These are phyloP conservation scores for Mycena maculata DNA, from an alignment of 768 basidiomycete genomes.

Conservation along the genomic window DNA sequence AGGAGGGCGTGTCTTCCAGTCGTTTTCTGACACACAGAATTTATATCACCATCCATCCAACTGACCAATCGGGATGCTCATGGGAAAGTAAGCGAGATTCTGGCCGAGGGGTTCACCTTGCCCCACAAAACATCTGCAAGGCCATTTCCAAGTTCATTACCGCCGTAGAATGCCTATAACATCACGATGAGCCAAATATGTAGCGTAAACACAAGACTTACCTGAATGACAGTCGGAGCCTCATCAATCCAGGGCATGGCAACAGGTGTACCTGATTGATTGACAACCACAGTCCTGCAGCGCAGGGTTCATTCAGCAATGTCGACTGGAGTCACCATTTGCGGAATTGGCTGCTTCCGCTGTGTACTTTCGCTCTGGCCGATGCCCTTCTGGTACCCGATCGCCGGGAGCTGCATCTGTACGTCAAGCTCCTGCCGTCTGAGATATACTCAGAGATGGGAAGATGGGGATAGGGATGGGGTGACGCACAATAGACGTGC, in stretches of 20 bases:
- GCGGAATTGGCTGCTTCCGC: too few relatives aligned
- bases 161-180: slow-evolving; percentile 65
- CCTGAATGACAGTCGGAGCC: slow-evolving; percentile 52
- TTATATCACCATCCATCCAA: not conserved
- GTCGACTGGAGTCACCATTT: too few relatives aligned
- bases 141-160: slow-evolving; percentile 67
- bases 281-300: too few relatives aligned
- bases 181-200: not conserved
- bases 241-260: slow-evolving; percentile 65
- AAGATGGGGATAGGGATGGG: too few relatives aligned
- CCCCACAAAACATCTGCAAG: slow-evolving; percentile 72
- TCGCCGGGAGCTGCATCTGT: too few relatives aligned
- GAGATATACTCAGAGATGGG: too few relatives aligned
- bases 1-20: slow-evolving; percentile 65
- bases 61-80: slow-evolving; percentile 36
- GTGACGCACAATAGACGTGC: too few relatives aligned
- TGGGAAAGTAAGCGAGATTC: slow-evolving; percentile 68
- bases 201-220: slow-evolving; percentile 29
- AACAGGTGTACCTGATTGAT: slow-evolving; percentile 66
- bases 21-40: slow-evolving; percentile 51
- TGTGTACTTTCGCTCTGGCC: too few relatives aligned
- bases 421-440: too few relatives aligned
- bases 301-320: too few relatives aligned
- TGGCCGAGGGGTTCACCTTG: slow-evolving; percentile 68
- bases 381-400: too few relatives aligned